Evolutionary conservation across 371 early-diverging fungal genomes (phyloP), one percentile per base, ranked within the genome.

Genomic region (Mortierella sp.): DNA sequence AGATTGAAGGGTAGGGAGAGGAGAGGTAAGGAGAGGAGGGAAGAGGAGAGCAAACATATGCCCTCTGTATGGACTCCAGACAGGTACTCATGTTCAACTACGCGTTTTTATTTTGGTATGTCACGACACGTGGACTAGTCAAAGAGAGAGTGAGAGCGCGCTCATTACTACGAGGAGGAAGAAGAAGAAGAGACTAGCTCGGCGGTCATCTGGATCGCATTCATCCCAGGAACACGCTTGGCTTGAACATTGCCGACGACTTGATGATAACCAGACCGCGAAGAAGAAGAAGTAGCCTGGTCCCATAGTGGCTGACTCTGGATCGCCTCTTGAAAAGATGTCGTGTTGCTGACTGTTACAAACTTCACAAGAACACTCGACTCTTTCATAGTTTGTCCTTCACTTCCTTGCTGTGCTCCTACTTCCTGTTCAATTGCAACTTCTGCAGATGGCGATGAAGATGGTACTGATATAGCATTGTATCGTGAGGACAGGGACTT

Each of bases 201-300:
- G 13, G 79, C 84, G 4, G 79, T 80, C 79, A 81, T 50, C 52
- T 76, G 54, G 73, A 84, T 84, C 13, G 84, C 78, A 57, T 84
- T 84, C 65, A 55, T 44, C 8, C 65, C 79, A 21, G 78, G 78
- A 3, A 84, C 74, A 45, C 72, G 81, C 34, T 50, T 78, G 24
- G 84, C 84, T 71, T 80, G 75, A 19, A 84, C 55, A 44, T 81
- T 78, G 34, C 75, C 68, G 13, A 84, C 79, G 26, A 44, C 75
- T 28, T 42, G 60, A 24, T 44, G 55, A 44, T 47, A 63, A 19
- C 3, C 24, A 45, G 3, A 6, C 26, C 44, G 34, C 4, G n/a
- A 16, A 26, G 42, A 16, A 26, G 42, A 24, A 1, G 57, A 16
- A 28, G 50, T 44, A 28, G 42, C 44, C 9, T 68, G 68, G 13